Evolutionary conservation across 441 rosid species (phyloP).

Genomic region (Daphne laureola): DNA sequence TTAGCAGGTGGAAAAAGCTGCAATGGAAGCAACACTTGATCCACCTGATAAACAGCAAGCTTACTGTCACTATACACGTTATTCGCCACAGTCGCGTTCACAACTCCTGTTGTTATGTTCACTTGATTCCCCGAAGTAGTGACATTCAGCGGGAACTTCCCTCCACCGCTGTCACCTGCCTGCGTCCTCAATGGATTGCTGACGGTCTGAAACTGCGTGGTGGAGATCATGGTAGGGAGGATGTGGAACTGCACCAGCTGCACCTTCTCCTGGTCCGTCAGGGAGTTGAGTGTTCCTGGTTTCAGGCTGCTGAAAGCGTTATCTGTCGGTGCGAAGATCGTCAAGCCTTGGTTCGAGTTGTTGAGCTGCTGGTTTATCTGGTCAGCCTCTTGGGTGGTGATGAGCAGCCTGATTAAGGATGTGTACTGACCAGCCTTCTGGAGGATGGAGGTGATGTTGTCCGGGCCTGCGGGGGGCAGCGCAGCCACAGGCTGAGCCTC

Average conservation of each 20-base stretch:
- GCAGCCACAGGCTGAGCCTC: conserved; percentile 34
- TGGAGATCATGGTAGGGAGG: conserved; percentile 50
- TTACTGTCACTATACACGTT: conserved; percentile 41
- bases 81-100: conserved; percentile 58
- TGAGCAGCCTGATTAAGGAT: conserved; percentile 49
- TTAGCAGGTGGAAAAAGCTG: conserved; percentile 43
- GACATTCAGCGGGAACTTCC: conserved; percentile 62
- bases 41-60: conserved; percentile 74
- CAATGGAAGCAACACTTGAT: conserved; percentile 66
- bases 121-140: conserved; percentile 78
- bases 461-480: conserved; percentile 40
- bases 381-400: conserved; percentile 49
- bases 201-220: conserved; percentile 68
- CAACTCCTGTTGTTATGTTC: conserved; percentile 73
- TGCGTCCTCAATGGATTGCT: conserved; percentile 89
- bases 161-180: conserved; percentile 53
- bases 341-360: conserved; percentile 64
- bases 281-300: conserved; percentile 60
- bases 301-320: conserved; percentile 60
- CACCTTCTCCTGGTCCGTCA: conserved; percentile 63
- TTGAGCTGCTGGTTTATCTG: conserved; percentile 74
- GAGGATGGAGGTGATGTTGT: conserved; percentile 65
- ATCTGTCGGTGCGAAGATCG: conserved; percentile 74
- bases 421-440: conserved; percentile 85
- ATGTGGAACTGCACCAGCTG: conserved; percentile 78